These are phyloP conservation scores for Podospora pseudopauciseta DNA, from an alignment of 495 filamentous ascomycete species.

Conservation along the genomic window DNA sequence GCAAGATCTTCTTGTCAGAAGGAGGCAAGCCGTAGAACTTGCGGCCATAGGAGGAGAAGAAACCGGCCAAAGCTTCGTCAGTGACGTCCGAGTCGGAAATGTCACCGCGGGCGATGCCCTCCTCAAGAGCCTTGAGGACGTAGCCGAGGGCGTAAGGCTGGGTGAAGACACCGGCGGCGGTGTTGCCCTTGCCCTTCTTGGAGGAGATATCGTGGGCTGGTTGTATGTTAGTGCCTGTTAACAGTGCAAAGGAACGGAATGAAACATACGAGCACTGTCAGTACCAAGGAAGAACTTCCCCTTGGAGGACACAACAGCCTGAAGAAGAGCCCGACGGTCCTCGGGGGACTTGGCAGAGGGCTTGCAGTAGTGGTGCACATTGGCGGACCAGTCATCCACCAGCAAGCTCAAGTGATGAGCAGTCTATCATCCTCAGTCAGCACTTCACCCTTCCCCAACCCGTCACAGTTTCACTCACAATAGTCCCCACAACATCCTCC, in stretches of 20 bases:
- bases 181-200: slow-evolving; percentile 64
- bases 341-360: slow-evolving; percentile 69
- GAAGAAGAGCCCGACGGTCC: slow-evolving; percentile 72
- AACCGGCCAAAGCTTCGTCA: slow-evolving; percentile 64
- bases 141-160: slow-evolving; percentile 79
- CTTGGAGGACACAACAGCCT: slow-evolving; percentile 61
- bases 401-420: slow-evolving; percentile 80
- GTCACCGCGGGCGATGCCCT: slow-evolving; percentile 61
- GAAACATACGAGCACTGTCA: slow-evolving; percentile 24
- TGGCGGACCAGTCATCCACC: slow-evolving; percentile 69
- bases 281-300: slow-evolving; percentile 74
- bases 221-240: not conserved
- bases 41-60: slow-evolving; percentile 71
- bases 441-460: not conserved
- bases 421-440: slow-evolving; percentile 23
- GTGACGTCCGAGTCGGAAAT: slow-evolving; percentile 63
- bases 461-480: slow-evolving; percentile 40
- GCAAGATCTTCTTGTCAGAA: slow-evolving; percentile 21
- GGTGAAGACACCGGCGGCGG: slow-evolving; percentile 85
- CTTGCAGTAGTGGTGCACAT: slow-evolving; percentile 82
- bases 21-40: slow-evolving; percentile 57
- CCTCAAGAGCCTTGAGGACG: slow-evolving; percentile 69
- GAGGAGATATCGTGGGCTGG: slow-evolving; percentile 70
- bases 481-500: slow-evolving; percentile 66
- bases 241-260: slow-evolving; percentile 47